Conservation (phyloP, 2,329 filamentous ascomycete genomes). For the Paecilomyces sp. region DNA sequence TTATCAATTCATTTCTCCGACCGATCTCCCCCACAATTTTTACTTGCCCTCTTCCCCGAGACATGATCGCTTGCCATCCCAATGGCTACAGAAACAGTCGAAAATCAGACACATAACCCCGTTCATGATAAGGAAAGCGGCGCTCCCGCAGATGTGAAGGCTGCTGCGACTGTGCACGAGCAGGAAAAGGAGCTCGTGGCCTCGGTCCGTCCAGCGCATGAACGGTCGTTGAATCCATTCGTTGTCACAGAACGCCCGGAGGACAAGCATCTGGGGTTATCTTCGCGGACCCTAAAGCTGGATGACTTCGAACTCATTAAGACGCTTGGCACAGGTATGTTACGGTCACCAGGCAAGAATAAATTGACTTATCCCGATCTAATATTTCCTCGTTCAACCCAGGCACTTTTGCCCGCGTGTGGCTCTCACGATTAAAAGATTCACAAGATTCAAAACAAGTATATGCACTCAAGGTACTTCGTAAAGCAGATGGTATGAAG, state of each 20-base stretch:
- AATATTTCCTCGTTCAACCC: conserved; percentile 3
- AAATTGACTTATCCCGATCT: conserved; percentile 8
- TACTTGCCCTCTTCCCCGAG: conserved; percentile 9
- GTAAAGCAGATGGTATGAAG: conserved; percentile 41
- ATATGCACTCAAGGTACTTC: conserved; percentile 44
- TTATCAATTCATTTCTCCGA: conserved; percentile 6
- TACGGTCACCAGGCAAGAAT: conserved; percentile 1
- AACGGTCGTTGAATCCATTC: conserved; percentile 26
- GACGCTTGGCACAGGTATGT: conserved; percentile 43
- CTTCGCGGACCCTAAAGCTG: conserved; percentile 29
- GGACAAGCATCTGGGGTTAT: conserved; percentile 30
- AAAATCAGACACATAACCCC: conserved; percentile 25
- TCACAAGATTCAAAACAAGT: conserved; percentile 31
- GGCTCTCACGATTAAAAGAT: conserved; percentile 39
- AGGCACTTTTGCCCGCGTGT: conserved; percentile 47
- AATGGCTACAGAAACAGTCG: conserved; percentile 35
- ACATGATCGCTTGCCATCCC: conserved; percentile 25
- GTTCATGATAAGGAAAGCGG: conserved; percentile 13
- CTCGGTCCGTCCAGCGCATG: conserved; percentile 19
- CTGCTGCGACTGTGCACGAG: conserved; percentile 16
- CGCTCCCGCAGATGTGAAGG: conserved; percentile 10
- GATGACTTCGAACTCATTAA: conserved; percentile 41
- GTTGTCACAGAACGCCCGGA: conserved; percentile 31
- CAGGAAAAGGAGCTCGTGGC: conserved; percentile 23
- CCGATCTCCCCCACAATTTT: conserved; percentile 5